Conservation (phyloP, 257 asterid species). For the Nicotiana sylvestris region DNA sequence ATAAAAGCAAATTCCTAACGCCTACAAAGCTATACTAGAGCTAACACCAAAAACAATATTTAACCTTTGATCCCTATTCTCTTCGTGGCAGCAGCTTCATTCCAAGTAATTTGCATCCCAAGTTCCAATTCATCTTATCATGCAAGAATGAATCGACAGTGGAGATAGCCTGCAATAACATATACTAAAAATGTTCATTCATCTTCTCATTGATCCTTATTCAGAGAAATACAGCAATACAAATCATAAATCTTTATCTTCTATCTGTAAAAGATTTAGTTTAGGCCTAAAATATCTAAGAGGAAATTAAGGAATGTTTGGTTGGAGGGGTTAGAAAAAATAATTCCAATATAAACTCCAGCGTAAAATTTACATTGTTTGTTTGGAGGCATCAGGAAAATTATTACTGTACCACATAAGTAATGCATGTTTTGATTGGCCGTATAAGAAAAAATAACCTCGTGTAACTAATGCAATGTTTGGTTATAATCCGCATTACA, state of each 20-base stretch:
- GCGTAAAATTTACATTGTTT: too few relatives aligned
- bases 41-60: background rate
- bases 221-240: background rate
- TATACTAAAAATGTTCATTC: background rate
- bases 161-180: constrained; percentile 66
- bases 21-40: background rate
- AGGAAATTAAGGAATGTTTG: too few relatives aligned
- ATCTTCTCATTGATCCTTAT: background rate
- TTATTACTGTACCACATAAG: too few relatives aligned
- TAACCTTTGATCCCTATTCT: background rate
- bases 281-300: too few relatives aligned
- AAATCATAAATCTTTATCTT: background rate
- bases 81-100: background rate
- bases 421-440: too few relatives aligned
- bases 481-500: too few relatives aligned
- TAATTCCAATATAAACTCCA: too few relatives aligned
- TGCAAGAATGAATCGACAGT: constrained; percentile 55
- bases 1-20: background rate
- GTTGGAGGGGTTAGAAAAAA: too few relatives aligned
- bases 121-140: constrained; percentile 20
- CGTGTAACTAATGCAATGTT: too few relatives aligned
- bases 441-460: too few relatives aligned
- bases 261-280: too few relatives aligned
- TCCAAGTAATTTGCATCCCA: background rate
- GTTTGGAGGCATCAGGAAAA: too few relatives aligned